A percentile compares a stretch with the other conserved stretches of the same genome.
Conservation (phyloP, 805 yeast genomes). For the Saccharomyces jurei region DNA sequence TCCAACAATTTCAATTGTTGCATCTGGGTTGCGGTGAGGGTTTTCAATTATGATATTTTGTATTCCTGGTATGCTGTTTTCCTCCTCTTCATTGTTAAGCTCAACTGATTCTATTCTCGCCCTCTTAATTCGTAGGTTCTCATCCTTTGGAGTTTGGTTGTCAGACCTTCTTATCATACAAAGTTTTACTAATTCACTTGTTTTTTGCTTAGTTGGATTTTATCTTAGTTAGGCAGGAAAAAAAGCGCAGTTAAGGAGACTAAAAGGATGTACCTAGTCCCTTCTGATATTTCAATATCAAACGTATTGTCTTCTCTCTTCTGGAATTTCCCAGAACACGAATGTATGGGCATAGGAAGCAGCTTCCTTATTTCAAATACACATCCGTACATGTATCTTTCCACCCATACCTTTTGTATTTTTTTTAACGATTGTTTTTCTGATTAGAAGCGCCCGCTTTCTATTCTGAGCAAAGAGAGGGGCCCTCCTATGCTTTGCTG, state of each 20-base stretch:
- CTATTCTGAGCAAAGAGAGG: neutral
- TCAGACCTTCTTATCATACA: neutral
- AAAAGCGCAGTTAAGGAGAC: neutral
- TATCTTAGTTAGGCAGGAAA: neutral
- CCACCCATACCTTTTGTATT: neutral
- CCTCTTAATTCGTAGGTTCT: neutral
- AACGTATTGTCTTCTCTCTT: neutral
- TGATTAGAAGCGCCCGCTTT: neutral
- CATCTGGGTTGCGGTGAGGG: slow-evolving; percentile 1
- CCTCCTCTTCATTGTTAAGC: slow-evolving; percentile 4
- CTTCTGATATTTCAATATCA: neutral
- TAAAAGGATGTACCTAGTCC: neutral
- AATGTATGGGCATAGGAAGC: neutral
- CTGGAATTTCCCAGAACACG: neutral
- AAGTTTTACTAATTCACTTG: neutral
- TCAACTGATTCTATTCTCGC: neutral
- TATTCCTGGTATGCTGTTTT: slow-evolving; percentile 5
- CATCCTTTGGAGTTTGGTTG: neutral
- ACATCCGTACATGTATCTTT: neutral
- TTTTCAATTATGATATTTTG: slow-evolving; percentile 3
- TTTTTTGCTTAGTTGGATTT: neutral
- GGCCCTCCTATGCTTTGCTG: neutral
- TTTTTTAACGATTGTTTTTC: neutral
- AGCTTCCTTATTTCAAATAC: neutral
- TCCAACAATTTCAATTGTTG: slow-evolving; percentile 13